phyloP scores from a whole-genome alignment of 805 yeast genomes.

The Vanderwaltozyma verrucispora region DNA sequence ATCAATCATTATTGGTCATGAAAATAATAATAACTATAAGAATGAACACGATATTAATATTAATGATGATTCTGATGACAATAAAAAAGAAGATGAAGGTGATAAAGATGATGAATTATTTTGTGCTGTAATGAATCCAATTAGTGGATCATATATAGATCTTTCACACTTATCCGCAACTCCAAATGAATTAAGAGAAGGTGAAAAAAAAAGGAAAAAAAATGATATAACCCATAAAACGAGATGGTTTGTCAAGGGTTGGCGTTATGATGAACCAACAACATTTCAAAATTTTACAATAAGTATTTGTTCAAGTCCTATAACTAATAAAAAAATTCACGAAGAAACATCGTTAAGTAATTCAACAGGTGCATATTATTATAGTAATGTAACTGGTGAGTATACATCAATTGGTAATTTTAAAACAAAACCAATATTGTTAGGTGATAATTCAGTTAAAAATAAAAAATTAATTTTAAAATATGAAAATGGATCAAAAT shows the following conservation, averaged over 20 bases:
- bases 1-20: too few species aligned
- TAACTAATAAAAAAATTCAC: conserved; percentile 21
- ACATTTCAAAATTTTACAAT: conserved; percentile 59
- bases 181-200: conserved; percentile 15
- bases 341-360: conserved; percentile 18
- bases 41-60: too few species aligned
- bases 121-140: conserved; percentile 26
- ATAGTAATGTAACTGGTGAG: conserved; percentile 24
- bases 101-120: conserved; percentile 11
- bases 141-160: conserved; percentile 25
- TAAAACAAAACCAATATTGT: conserved; percentile 49
- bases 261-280: conserved; percentile 39
- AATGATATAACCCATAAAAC: conserved; percentile 8
- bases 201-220: conserved; percentile 1
- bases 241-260: conserved; percentile 58
- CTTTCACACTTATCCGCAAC: conserved; percentile 24
- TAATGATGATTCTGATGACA: not conserved
- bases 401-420: conserved; percentile 50
- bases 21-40: too few species aligned
- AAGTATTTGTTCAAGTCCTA: conserved; percentile 58
- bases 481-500: conserved; percentile 58
- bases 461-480: conserved; percentile 51
- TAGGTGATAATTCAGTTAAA: conserved; percentile 34
- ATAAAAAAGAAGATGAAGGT: not conserved
- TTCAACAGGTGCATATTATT: conserved; percentile 45